Conservation (phyloP, 2,329 filamentous ascomycete genomes). For the Clonostachys solani region DNA sequence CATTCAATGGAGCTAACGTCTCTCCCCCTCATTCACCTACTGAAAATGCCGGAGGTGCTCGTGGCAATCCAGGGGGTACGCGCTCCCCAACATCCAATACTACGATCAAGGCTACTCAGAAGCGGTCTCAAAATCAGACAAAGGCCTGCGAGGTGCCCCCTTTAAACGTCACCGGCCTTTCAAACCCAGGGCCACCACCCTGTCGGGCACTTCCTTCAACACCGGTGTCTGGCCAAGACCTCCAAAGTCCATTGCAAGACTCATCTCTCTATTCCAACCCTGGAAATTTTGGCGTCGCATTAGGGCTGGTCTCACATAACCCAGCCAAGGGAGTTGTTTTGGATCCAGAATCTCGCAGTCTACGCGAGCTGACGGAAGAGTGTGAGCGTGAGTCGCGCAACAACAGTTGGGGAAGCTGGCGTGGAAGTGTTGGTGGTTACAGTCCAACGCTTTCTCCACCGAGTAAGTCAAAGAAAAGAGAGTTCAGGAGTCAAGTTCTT, state of each 20-base stretch:
- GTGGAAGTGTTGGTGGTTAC: constrained; percentile 5
- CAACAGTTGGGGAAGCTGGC: constrained; percentile 27
- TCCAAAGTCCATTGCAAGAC: constrained; percentile 5
- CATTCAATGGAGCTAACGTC: neutral
- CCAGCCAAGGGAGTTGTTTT: constrained; percentile 8
- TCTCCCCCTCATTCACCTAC: neutral
- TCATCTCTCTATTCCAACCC: constrained; percentile 3
- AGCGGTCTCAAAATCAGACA: neutral
- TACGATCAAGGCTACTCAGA: neutral
- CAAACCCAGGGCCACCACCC: constrained; percentile 37
- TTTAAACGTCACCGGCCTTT: constrained; percentile 10
- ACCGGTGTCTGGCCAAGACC: constrained; percentile 11
- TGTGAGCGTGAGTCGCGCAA: constrained; percentile 17
- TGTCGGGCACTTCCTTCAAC: constrained; percentile 33
- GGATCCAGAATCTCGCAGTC: constrained; percentile 15
- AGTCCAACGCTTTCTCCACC: constrained; percentile 5
- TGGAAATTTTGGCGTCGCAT: constrained; percentile 6
- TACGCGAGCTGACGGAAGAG: constrained; percentile 21
- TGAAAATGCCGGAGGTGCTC: no score
- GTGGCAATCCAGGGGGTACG: no score
- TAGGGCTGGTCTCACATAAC: constrained; percentile 6
- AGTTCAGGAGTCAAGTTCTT: constrained; percentile 7
- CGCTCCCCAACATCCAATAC: neutral
- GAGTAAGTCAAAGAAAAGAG: constrained; percentile 1
- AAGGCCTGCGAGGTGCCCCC: neutral